Percentiles rank a stretch among this genome's conserved stretches.
Evolutionary conservation across 2,329 filamentous ascomycete species (phyloP).

Genomic region (Eutypa lata): DNA sequence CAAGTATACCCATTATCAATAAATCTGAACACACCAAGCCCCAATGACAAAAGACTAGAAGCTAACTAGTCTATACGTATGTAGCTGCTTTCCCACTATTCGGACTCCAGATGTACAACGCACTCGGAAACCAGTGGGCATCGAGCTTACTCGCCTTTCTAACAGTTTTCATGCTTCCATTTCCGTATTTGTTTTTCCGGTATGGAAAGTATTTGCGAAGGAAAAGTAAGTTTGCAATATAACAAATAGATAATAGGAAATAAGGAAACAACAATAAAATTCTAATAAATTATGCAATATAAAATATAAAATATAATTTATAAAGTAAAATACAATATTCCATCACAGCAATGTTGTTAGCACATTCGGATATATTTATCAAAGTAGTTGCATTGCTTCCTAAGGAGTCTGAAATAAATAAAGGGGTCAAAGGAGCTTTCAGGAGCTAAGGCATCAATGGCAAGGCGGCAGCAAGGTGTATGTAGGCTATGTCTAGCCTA

Average conservation of each 20-base stretch:
- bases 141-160: slow-evolving; percentile 60
- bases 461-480: too few relatives aligned
- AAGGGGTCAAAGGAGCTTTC: too few relatives aligned
- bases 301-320: too few relatives aligned
- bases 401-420: too few relatives aligned
- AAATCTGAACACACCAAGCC: neutral
- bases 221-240: slow-evolving; percentile 51
- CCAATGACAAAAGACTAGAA: neutral
- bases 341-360: too few relatives aligned
- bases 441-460: too few relatives aligned
- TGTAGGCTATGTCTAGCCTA: too few relatives aligned
- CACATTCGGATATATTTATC: too few relatives aligned
- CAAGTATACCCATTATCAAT: slow-evolving; percentile 31
- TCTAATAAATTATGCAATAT: too few relatives aligned
- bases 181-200: slow-evolving; percentile 61
- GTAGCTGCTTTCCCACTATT: slow-evolving; percentile 73
- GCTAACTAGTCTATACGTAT: neutral
- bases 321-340: too few relatives aligned
- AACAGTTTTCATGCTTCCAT: slow-evolving; percentile 59
- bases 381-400: too few relatives aligned
- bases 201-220: slow-evolving; percentile 56
- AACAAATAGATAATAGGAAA: slow-evolving; percentile 1
- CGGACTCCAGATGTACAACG: slow-evolving; percentile 68
- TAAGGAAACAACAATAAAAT: too few relatives aligned
- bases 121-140: slow-evolving; percentile 69